Percentiles rank a stretch among this genome's conserved stretches.
These are phyloP conservation scores for Diaporthe destruens DNA, from an alignment of 2,329 filamentous ascomycete genomes.

Conservation along the genomic window DNA sequence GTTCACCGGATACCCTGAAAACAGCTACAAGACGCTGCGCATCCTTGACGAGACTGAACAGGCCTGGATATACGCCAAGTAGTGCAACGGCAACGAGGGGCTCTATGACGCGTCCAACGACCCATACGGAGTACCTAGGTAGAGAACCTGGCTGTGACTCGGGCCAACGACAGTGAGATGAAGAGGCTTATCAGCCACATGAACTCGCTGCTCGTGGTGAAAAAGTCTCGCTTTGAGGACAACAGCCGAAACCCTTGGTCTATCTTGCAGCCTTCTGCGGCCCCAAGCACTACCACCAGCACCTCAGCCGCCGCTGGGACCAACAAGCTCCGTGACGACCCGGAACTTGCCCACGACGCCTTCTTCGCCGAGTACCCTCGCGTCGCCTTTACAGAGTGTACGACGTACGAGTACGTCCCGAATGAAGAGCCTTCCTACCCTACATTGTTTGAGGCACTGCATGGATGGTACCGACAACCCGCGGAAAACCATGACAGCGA, in stretches of 20 bases:
- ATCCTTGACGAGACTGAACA: neutral
- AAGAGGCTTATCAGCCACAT: neutral
- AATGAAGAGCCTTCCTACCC: conserved; percentile 1
- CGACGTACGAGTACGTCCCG: conserved; percentile 3
- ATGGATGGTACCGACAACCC: neutral
- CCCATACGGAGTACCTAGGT: neutral
- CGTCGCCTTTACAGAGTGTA: neutral
- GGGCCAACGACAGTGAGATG: neutral
- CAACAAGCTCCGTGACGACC: neutral
- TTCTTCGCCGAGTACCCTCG: neutral
- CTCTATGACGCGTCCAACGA: neutral
- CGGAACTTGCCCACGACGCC: neutral
- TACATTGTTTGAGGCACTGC: neutral
- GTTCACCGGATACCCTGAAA: neutral
- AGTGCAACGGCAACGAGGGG: neutral
- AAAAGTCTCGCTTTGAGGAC: neutral
- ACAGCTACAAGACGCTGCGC: conserved; percentile 3
- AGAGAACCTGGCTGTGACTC: neutral
- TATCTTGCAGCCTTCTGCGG: neutral
- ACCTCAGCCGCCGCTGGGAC: neutral
- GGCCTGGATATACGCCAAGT: neutral
- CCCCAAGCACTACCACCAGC: neutral
- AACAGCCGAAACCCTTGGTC: neutral
- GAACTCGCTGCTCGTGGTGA: neutral
- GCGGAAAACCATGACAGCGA: neutral